Base-by-base conservation (phyloP, 345 rosid genomes). In the Excoecaria cochinchinensis region DNA sequence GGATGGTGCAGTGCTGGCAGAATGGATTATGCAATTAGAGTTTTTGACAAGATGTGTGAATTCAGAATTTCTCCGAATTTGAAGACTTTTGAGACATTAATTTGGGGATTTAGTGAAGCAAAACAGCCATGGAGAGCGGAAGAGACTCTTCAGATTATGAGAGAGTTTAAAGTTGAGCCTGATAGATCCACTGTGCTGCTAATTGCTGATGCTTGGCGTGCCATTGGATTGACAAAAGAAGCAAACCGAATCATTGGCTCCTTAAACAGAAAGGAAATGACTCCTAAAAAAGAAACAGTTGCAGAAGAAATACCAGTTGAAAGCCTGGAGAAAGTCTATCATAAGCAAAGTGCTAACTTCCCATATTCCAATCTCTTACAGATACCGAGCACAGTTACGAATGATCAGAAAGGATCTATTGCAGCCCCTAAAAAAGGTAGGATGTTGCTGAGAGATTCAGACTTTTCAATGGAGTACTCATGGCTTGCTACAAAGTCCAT, bases 111-210 rank as follows among this genome's bases (percentile, higher is more conserved):
- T 51, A 55, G 81, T 19, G 85, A 85, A 78, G 80, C 82, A 56
- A 85, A 82, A 72, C 89, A 85, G 61, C 93, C 93, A 69, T 89
- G 93, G 91, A 89, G 87, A 84, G 91, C 87, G 4, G 91, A 87
- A 82, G 89, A 87, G 55, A 78, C 85, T 76, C 82, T 89, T 56
- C 87, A 85, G 74, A 74, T 86, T 57, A 87, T 87, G 90, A 73
- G 76, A 84, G 89, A 81, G 31, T 89, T 73, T 62, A 86, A 81
- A 56, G 91, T 87, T 62, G 83, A 79, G 72, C 87, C 86, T 52
- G 83, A 82, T 84, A 82, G 82, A 71, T 87, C 89, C n/a, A 87
- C 89, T 64, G 74, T 79, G 67, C 56, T 70, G 82, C 81, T 87
- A 58, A 63, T 87, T 19, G 85, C 86, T 7, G 91, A 87, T 74